Evolutionary conservation across 2,329 filamentous ascomycete genomes (phyloP), one percentile per base, ranked within the genome.

Genomic region (Aspergillus tamarii): DNA sequence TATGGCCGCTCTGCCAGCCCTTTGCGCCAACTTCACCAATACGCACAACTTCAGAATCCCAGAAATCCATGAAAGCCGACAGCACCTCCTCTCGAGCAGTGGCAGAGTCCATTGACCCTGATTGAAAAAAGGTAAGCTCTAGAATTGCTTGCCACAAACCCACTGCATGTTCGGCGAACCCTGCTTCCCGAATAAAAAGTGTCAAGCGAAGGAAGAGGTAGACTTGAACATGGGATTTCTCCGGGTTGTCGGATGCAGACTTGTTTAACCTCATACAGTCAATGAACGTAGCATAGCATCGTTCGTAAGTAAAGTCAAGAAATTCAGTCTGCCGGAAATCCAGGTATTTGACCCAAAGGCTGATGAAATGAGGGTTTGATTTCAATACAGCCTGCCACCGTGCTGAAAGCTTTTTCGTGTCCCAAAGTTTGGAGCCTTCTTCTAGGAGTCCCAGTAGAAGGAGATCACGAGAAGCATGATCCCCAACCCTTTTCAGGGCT

Each of bases 121-220:
- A 88, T 3, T 82, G 82, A 54, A 87, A 88, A 64, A 93, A 85
- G 21, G 87, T 88, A 59, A 90, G 82, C 72, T 97, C 94, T 0
- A 97, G 78, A 1, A 91, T 71, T 7, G 88, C 91, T 78, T 98
- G 94, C 93, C 94, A 97, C 6, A 90, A 84, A 11, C 89, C 92
- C 3, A 91, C 81, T 1, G 92, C 89, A 34, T 92, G 81, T 74
- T 97, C 94, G 52, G 84, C 81, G 73, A 91, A 97, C 0, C 94
- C 94, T 53, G 91, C 84, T 72, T 96, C 90, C 52, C 88, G 83
- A 34, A 94, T 82, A 72, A 95, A 91, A 2, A 87, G 77, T 0
- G 92, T 94, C n/a, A 89, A 75, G 46, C 92, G 87, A 1, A 96
- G 80, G 21, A 97, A 85, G 1, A 96, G 78, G 72, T 96, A 92